Evolutionary conservation across 2,329 filamentous ascomycete species (phyloP), one percentile per base, ranked within the genome.

Genomic region (Cadophora sp.): DNA sequence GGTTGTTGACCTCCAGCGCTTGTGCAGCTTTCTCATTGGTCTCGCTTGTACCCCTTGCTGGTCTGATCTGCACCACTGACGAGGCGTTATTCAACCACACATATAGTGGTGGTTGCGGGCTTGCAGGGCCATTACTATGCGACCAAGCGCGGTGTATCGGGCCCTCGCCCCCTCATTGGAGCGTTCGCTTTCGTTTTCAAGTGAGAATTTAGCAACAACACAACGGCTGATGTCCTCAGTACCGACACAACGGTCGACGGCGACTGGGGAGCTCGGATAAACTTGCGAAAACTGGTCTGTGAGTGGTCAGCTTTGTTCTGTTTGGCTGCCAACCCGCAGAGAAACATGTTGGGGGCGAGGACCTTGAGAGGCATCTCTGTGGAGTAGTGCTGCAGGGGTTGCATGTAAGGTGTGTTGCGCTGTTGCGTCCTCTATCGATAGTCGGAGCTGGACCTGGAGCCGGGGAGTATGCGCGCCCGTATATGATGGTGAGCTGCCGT

Each of bases 401-500:
- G 48, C 24, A 46, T 56, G 66, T 56, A 40, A 64, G 62, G 56
- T 68, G 66, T 68, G 66, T 61, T 62, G 56, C 55, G 6, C 50
- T 68, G 66, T 60, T 61, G 55, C 53, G 9, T 51, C 64, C 56
- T 65, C 48, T 61, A 58, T 65, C 62, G 66, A 65, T 68, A 55
- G 58, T 56, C 56, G 40, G 55, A 40, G 40, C 16, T 67, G 60
- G 46, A 53, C 24, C 55, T 55, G 12, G 2, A 48, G 43, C 43
- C 43, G 37, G 51, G 55, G 26, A 40, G 14, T 26, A 14, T 29
- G 48, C 58, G 22, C 62, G 55, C 58, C 29, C 62, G 55, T 68
- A 68, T 68, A 68, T 68, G 55, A 65, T 65, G 55, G 46, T 14
- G 29, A 51, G 51, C 51, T 64, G 48, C 62, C 66, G 27, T 55